Conservation (phyloP, 2,329 filamentous ascomycete species). For the Sporothrix protearum region DNA sequence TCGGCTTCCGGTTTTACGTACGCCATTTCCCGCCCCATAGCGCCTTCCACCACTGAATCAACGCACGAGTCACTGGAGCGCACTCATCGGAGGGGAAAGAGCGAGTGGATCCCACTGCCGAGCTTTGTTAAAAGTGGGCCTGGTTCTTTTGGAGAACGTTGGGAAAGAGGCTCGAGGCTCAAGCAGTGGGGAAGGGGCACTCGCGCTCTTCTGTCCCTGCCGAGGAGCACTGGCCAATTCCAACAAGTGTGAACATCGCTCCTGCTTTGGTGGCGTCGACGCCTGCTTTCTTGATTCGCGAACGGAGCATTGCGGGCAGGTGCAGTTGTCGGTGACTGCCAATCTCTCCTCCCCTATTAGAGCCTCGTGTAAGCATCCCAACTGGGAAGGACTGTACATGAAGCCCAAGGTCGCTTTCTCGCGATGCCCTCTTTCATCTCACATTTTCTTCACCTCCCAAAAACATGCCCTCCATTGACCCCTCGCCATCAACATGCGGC, state of each 20-base stretch:
- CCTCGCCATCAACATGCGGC: neutral
- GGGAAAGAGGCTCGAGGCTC: neutral
- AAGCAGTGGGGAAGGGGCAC: neutral
- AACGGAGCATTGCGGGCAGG: slow-evolving; percentile 15
- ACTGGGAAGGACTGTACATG: neutral
- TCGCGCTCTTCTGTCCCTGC: neutral
- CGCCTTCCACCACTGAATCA: neutral
- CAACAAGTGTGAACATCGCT: slow-evolving; percentile 3
- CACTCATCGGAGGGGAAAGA: neutral
- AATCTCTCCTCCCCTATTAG: neutral
- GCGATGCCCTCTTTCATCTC: neutral
- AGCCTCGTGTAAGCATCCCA: slow-evolving; percentile 13
- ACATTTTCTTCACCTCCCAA: neutral
- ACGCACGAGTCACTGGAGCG: neutral
- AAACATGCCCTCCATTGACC: neutral
- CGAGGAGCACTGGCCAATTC: neutral
- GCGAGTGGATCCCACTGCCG: neutral
- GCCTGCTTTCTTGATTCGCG: slow-evolving; percentile 8
- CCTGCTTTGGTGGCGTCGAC: slow-evolving; percentile 4
- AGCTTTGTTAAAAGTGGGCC: slow-evolving; percentile 1
- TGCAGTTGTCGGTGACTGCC: neutral
- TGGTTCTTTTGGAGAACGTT: neutral
- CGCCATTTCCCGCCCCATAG: slow-evolving; percentile 8
- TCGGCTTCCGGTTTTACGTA: slow-evolving; percentile 16
- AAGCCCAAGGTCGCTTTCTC: neutral